These are phyloP conservation scores for Amanita pallidorosea DNA, from an alignment of 768 basidiomycete genomes.

Conservation along the genomic window DNA sequence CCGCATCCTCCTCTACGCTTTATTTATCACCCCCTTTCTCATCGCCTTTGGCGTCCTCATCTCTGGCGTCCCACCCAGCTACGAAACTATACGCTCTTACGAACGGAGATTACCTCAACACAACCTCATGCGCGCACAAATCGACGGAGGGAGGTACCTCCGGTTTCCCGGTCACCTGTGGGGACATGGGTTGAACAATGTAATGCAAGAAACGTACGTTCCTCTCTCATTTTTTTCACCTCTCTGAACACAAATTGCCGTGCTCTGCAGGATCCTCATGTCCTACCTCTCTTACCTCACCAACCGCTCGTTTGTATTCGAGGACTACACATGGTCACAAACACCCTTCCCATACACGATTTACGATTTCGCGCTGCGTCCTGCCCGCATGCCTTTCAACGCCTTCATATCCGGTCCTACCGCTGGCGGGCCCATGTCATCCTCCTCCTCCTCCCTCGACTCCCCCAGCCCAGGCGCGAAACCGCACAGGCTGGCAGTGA, in stretches of 20 bases:
- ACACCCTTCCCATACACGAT: slow-evolving; percentile 41
- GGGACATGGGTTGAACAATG: slow-evolving; percentile 54
- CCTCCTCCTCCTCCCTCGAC: slow-evolving; percentile 7
- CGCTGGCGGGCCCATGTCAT: slow-evolving; percentile 32
- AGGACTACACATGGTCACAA: slow-evolving; percentile 53
- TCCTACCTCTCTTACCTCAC: slow-evolving; percentile 40
- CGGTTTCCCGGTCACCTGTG: slow-evolving; percentile 45
- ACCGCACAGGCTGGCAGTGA: slow-evolving; percentile 26
- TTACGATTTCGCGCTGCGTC: slow-evolving; percentile 42
- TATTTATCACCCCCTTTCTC: slow-evolving; percentile 8
- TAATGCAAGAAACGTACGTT: slow-evolving; percentile 53
- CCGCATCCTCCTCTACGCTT: not conserved
- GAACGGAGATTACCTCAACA: slow-evolving; percentile 30
- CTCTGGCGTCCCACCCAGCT: slow-evolving; percentile 29
- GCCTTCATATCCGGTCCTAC: slow-evolving; percentile 48
- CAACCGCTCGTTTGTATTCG: slow-evolving; percentile 49
- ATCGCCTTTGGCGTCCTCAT: slow-evolving; percentile 19
- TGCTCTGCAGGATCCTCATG: slow-evolving; percentile 28
- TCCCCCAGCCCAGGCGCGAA: not conserved
- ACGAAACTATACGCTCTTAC: slow-evolving; percentile 21
- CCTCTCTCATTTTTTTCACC: slow-evolving; percentile 1
- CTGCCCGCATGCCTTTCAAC: slow-evolving; percentile 42
- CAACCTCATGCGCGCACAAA: slow-evolving; percentile 11
- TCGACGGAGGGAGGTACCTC: slow-evolving; percentile 24
- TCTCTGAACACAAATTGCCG: not conserved